Percentiles rank a stretch among this genome's conserved stretches.
phyloP scores from a whole-genome alignment of 495 filamentous ascomycete genomes.

The Neurospora sp. region DNA sequence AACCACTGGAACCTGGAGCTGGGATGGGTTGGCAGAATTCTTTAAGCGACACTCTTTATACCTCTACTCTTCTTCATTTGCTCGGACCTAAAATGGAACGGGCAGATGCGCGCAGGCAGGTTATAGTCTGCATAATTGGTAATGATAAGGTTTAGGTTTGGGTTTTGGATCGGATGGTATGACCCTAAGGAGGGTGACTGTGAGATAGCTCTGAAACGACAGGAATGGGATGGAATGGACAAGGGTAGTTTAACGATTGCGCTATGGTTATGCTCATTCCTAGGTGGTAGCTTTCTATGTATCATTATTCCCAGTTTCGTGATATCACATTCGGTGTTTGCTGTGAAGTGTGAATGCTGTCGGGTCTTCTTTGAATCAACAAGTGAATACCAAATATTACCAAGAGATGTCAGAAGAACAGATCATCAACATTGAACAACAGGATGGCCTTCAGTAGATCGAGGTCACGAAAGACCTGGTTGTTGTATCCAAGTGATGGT shows the following conservation, averaged over 20 bases:
- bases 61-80: neutral
- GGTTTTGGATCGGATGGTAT: neutral
- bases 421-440: too few species aligned
- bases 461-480: too few species aligned
- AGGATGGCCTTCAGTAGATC: too few species aligned
- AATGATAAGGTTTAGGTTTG: neutral
- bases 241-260: neutral
- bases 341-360: neutral
- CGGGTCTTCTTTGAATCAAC: neutral
- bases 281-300: neutral
- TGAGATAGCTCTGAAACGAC: neutral
- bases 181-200: neutral
- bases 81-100: neutral
- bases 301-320: neutral
- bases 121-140: conserved; percentile 1
- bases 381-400: neutral
- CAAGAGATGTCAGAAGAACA: too few species aligned
- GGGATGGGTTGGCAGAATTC: neutral
- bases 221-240: neutral
- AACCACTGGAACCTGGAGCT: neutral
- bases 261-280: neutral
- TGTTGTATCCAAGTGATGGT: too few species aligned
- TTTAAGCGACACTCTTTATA: neutral
- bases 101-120: neutral
- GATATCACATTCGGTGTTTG: neutral